Percentiles rank a stretch among this genome's conserved stretches.
Conservation (phyloP, 2,329 filamentous ascomycete species). For the Xylaria sp. region DNA sequence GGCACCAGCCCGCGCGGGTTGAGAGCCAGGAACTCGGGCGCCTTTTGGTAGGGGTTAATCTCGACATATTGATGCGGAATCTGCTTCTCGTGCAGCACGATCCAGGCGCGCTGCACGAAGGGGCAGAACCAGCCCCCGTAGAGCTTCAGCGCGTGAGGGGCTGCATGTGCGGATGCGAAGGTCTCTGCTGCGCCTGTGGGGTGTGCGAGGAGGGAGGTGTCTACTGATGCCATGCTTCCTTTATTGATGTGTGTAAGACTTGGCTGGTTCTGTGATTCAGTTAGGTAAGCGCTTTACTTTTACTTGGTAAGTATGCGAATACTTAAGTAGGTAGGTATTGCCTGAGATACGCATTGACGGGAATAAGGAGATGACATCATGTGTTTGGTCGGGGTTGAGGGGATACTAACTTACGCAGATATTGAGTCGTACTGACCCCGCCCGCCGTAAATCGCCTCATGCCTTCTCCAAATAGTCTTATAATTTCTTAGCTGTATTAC, state of each 20-base stretch:
- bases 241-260: background rate
- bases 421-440: constrained; percentile 3
- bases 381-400: constrained; percentile 12
- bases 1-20: constrained; percentile 83
- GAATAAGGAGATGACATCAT: constrained; percentile 26
- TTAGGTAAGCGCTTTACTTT: background rate
- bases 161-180: constrained; percentile 59
- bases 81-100: constrained; percentile 77
- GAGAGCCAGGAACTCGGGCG: constrained; percentile 71
- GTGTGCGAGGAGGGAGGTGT: constrained; percentile 60
- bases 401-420: too few species aligned
- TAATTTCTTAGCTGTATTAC: background rate
- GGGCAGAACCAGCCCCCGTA: constrained; percentile 82
- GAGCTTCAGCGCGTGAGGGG: constrained; percentile 68
- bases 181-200: constrained; percentile 62
- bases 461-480: background rate
- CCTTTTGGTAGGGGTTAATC: constrained; percentile 83
- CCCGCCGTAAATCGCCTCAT: background rate
- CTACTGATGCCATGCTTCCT: constrained; percentile 51
- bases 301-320: background rate
- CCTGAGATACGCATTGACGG: background rate
- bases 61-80: constrained; percentile 81
- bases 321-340: background rate
- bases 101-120: constrained; percentile 77
- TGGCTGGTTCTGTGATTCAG: background rate